Percentiles rank a stretch among this genome's conserved stretches.
These are phyloP conservation scores for Alternaria brassicicola DNA, from an alignment of 2,329 filamentous ascomycete genomes.

Conservation along the genomic window DNA sequence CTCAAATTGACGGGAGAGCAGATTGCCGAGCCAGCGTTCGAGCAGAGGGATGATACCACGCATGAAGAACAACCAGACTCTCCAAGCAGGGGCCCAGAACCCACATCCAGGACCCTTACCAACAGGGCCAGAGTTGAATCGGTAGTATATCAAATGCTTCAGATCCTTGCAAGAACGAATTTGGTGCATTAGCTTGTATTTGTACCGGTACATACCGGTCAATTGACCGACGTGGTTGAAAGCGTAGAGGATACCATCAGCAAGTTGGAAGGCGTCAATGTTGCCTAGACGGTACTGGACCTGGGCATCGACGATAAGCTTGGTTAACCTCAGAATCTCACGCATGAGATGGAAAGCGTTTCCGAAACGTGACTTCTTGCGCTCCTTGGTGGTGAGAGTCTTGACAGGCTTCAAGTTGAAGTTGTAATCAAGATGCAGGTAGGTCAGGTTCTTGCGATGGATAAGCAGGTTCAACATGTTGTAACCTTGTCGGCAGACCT, in stretches of 20 bases:
- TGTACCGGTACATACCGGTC: conserved; percentile 99
- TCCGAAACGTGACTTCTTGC: conserved; percentile 98
- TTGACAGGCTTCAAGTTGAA: conserved; percentile 99
- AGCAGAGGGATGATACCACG: conserved; percentile 95
- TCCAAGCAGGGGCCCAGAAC: conserved; percentile 98
- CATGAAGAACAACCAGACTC: conserved; percentile 99
- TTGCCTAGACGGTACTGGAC: conserved; percentile 97
- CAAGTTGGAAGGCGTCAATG: conserved; percentile 97
- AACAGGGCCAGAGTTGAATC: conserved; percentile 95
- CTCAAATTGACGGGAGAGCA: conserved; percentile 96
- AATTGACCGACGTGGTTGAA: conserved; percentile 99
- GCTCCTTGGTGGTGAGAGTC: conserved; percentile 96
- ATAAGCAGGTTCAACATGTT: conserved; percentile 99
- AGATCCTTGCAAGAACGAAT: conserved; percentile 98
- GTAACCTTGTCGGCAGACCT: conserved; percentile 97
- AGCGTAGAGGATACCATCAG: conserved; percentile 97
- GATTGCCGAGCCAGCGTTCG: conserved; percentile 95
- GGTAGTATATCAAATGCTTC: conserved; percentile 99
- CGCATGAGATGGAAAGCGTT: conserved; percentile 99
- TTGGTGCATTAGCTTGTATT: conserved; percentile 99
- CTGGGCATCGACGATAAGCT: conserved; percentile 97
- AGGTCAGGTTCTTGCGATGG: conserved; percentile 97
- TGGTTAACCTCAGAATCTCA: conserved; percentile 93
- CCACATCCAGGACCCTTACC: conserved; percentile 97
- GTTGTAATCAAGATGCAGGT: conserved; percentile 98